A percentile compares a stretch with the other conserved stretches of the same genome.
These are phyloP conservation scores for Mimosa bimucronata DNA, from an alignment of 306 rosid genomes.

Conservation along the genomic window DNA sequence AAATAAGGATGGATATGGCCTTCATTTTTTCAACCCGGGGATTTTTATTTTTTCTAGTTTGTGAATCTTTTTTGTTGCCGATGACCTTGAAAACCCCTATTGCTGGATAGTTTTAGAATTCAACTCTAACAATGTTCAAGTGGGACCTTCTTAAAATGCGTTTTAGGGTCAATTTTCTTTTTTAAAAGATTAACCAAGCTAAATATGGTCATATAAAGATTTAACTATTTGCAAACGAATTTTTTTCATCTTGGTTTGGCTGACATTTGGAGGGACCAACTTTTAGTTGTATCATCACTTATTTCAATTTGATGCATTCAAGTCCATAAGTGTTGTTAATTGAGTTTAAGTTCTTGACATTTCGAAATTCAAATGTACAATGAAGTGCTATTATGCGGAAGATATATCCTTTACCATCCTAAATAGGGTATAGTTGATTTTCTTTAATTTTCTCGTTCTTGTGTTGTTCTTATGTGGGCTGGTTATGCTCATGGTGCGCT, in stretches of 20 bases:
- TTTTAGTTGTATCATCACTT: conserved; percentile 1
- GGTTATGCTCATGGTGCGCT: conserved; percentile 9
- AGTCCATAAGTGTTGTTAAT: neutral
- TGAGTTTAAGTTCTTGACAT: neutral
- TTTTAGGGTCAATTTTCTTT: neutral
- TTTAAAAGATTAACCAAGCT: neutral
- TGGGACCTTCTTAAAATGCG: neutral
- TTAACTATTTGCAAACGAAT: neutral
- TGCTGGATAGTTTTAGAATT: neutral
- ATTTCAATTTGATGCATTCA: neutral
- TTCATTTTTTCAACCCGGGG: neutral
- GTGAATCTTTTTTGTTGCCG: neutral
- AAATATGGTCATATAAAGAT: neutral
- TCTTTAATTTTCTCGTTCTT: neutral
- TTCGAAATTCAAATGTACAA: neutral
- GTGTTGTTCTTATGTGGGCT: neutral
- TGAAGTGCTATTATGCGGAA: neutral
- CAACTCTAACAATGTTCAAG: neutral
- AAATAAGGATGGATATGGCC: neutral
- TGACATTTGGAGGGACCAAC: conserved; percentile 4
- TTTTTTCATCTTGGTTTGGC: neutral
- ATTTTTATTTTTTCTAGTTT: neutral
- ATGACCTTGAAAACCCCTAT: neutral
- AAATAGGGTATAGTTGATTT: neutral
- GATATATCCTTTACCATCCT: neutral